Conservation (phyloP, 2,329 filamentous ascomycete genomes). For the Herpotrichia juniperi region DNA sequence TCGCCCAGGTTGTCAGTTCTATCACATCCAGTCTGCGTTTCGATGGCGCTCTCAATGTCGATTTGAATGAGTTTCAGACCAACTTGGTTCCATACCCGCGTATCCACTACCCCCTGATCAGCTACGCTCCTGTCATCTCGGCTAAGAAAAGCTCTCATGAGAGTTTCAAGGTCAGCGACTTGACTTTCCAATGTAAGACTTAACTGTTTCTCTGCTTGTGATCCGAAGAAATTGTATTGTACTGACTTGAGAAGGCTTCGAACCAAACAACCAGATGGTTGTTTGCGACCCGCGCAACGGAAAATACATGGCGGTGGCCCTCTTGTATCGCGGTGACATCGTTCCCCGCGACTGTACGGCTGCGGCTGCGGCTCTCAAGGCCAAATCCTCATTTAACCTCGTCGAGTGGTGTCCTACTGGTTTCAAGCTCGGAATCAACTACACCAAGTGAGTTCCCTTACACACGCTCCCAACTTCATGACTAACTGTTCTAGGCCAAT, state of each 20-base stretch:
- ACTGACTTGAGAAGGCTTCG: conserved; percentile 63
- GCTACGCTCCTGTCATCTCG: conserved; percentile 74
- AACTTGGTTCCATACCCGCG: conserved; percentile 76
- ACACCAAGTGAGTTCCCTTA: conserved; percentile 56
- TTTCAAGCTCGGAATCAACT: conserved; percentile 79
- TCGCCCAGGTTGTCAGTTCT: conserved; percentile 76
- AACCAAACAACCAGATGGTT: conserved; percentile 81
- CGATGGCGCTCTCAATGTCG: conserved; percentile 74
- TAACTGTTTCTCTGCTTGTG: neutral
- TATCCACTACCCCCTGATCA: conserved; percentile 77
- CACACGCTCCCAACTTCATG: neutral
- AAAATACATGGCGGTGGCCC: conserved; percentile 77
- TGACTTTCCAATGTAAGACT: conserved; percentile 71
- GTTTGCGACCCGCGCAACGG: conserved; percentile 76
- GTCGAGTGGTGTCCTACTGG: conserved; percentile 79
- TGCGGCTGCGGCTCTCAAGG: conserved; percentile 71
- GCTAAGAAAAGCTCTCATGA: conserved; percentile 81
- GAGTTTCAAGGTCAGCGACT: conserved; percentile 83
- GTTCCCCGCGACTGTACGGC: conserved; percentile 73
- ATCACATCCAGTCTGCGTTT: conserved; percentile 76
- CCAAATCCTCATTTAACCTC: conserved; percentile 74
- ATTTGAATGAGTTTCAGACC: conserved; percentile 79
- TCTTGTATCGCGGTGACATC: conserved; percentile 74
- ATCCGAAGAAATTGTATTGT: conserved; percentile 14
- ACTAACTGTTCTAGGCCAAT: conserved; percentile 73